These are phyloP conservation scores for Cryoendolithus antarcticus DNA, from an alignment of 2,329 filamentous ascomycete genomes.

Conservation along the genomic window DNA sequence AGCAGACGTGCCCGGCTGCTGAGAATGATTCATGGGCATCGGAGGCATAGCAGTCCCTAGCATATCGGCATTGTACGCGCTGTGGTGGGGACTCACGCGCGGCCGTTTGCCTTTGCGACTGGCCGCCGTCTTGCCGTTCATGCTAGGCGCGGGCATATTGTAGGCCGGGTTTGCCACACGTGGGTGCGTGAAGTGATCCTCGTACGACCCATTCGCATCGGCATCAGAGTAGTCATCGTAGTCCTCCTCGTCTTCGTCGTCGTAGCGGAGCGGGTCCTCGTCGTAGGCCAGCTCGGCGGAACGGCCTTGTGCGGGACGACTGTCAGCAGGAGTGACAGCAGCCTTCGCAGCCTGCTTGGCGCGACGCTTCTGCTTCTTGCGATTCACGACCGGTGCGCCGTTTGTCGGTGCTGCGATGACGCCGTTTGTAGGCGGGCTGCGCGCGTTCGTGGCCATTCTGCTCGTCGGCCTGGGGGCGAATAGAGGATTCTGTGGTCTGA, in stretches of 20 bases:
- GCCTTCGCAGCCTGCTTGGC: constrained; percentile 59
- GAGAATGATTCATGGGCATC: constrained; percentile 11
- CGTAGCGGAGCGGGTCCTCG: constrained; percentile 29
- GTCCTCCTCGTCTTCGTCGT: constrained; percentile 31
- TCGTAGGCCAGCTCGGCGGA: constrained; percentile 30
- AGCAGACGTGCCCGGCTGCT: constrained; percentile 6
- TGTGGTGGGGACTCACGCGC: constrained; percentile 2
- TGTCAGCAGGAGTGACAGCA: constrained; percentile 5
- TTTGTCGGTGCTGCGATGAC: constrained; percentile 23
- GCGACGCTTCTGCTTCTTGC: constrained; percentile 90
- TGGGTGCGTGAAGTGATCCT: background rate
- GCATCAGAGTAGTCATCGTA: constrained; percentile 13
- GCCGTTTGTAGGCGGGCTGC: constrained; percentile 25
- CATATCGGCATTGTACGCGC: constrained; percentile 14
- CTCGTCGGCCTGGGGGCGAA: constrained; percentile 6
- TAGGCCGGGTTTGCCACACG: constrained; percentile 1
- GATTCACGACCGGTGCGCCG: constrained; percentile 48
- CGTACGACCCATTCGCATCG: constrained; percentile 3
- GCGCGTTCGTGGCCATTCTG: constrained; percentile 18
- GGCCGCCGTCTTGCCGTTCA: constrained; percentile 48
- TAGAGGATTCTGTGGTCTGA: background rate
- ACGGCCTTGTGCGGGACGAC: constrained; percentile 9
- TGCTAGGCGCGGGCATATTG: constrained; percentile 32
- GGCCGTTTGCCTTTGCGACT: constrained; percentile 7
- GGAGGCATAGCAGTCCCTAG: constrained; percentile 12